Evolutionary conservation across 768 basidiomycete species (phyloP).

Genomic region (Hortiboletus campestris): DNA sequence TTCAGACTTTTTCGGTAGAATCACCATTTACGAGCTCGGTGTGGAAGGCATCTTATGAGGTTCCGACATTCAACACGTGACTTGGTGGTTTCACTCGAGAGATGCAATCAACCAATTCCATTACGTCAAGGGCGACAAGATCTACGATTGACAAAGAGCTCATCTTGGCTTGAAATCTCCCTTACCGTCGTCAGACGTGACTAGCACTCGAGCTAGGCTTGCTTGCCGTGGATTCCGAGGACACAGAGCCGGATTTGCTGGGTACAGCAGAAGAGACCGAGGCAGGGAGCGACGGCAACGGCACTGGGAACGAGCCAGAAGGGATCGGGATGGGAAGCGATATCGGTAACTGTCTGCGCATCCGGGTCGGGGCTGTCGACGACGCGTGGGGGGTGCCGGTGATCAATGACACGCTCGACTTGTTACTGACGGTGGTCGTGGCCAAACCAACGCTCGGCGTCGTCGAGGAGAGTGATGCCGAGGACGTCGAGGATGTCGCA

Average conservation of each 20-base stretch:
- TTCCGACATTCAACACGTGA: neutral
- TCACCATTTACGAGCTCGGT: slow-evolving; percentile 67
- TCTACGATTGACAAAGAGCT: slow-evolving; percentile 11
- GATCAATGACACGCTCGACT: neutral
- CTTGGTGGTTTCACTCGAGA: slow-evolving; percentile 8
- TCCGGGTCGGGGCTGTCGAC: neutral
- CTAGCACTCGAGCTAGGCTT: neutral
- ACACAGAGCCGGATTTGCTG: neutral
- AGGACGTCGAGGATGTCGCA: neutral
- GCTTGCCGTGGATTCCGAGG: neutral
- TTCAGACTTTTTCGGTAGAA: slow-evolving; percentile 83
- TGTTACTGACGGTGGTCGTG: neutral
- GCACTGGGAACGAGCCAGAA: neutral
- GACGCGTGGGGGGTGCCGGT: neutral
- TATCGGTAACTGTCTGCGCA: slow-evolving; percentile 15
- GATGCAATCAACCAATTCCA: slow-evolving; percentile 28
- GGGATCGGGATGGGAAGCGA: neutral
- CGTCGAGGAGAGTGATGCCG: neutral
- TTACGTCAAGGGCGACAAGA: slow-evolving; percentile 17
- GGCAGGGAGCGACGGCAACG: neutral
- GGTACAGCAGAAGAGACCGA: neutral
- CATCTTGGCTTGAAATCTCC: neutral
- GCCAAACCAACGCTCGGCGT: neutral
- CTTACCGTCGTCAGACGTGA: slow-evolving; percentile 1
- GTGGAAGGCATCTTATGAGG: slow-evolving; percentile 26